Percentiles rank a stretch among this genome's conserved stretches.
These are phyloP conservation scores for Auricularia sp. DNA, from an alignment of 768 basidiomycete species.

Conservation along the genomic window DNA sequence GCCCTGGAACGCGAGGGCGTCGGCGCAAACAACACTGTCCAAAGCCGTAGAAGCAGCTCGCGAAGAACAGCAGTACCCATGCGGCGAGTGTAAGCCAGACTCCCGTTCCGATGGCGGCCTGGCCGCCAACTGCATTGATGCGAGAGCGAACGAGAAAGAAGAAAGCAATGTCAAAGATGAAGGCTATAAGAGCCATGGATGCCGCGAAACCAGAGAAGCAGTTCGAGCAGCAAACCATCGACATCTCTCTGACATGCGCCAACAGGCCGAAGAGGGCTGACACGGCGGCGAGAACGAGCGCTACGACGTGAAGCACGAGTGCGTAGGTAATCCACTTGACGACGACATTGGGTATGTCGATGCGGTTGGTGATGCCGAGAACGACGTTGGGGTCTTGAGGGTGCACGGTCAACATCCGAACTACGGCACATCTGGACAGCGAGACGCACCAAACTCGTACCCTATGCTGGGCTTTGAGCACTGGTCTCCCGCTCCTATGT, in stretches of 20 bases:
- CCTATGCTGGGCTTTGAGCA: conserved; percentile 80
- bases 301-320: conserved; percentile 85
- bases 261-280: conserved; percentile 76
- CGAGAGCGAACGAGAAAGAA: conserved; percentile 85
- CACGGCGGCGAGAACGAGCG: conserved; percentile 59
- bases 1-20: conserved; percentile 30
- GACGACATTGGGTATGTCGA: conserved; percentile 69
- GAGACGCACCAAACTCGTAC: conserved; percentile 71
- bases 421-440: neutral
- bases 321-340: conserved; percentile 96
- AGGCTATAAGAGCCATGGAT: conserved; percentile 67
- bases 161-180: conserved; percentile 84
- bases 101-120: conserved; percentile 74
- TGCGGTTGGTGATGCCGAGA: conserved; percentile 51
- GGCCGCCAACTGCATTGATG: conserved; percentile 70
- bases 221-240: conserved; percentile 75
- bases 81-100: conserved; percentile 87
- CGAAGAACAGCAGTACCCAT: conserved; percentile 79
- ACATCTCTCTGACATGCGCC: conserved; percentile 78
- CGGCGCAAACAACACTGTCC: conserved; percentile 77
- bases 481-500: conserved; percentile 36
- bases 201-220: conserved; percentile 77
- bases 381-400: conserved; percentile 67
- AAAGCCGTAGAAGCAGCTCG: conserved; percentile 76
- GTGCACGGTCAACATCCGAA: neutral